A percentile compares a stretch with the other conserved stretches of the same genome.
These are phyloP conservation scores for Thelonectria rubi DNA, from an alignment of 2,329 filamentous ascomycete species.

Conservation along the genomic window DNA sequence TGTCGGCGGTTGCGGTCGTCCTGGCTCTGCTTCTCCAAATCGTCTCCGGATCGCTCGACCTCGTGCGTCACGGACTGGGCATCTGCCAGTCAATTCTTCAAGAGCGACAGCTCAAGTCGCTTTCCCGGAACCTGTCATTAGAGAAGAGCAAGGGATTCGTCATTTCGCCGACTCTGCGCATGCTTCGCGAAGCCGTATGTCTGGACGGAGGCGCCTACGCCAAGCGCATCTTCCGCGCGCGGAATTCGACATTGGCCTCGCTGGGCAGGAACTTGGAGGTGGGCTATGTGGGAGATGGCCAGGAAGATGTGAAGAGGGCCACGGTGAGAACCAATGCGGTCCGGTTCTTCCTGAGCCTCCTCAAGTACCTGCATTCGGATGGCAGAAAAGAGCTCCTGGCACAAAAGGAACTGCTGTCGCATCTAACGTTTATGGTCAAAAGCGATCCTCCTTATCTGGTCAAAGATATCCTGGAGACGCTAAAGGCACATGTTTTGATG, in stretches of 20 bases:
- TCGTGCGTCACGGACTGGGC: conserved; percentile 77
- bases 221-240: conserved; percentile 77
- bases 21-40: conserved; percentile 83
- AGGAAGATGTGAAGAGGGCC: conserved; percentile 74
- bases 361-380: conserved; percentile 80
- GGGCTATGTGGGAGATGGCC: conserved; percentile 62
- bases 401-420: conserved; percentile 82
- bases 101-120: conserved; percentile 80
- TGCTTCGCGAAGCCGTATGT: conserved; percentile 84
- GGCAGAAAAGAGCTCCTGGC: conserved; percentile 83
- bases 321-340: conserved; percentile 86
- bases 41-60: conserved; percentile 76
- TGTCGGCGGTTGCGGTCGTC: conserved; percentile 82
- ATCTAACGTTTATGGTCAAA: conserved; percentile 80
- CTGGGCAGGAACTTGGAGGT: conserved; percentile 83
- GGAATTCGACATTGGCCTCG: conserved; percentile 81
- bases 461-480: conserved; percentile 74
- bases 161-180: conserved; percentile 85
- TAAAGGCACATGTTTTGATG: conserved; percentile 76
- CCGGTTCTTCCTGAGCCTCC: conserved; percentile 79
- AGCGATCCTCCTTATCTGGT: conserved; percentile 81
- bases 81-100: conserved; percentile 85
- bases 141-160: conserved; percentile 86
- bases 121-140: conserved; percentile 80
- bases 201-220: conserved; percentile 88